Base-by-base conservation (phyloP, 768 basidiomycete species). In the Lentinula sp. region DNA sequence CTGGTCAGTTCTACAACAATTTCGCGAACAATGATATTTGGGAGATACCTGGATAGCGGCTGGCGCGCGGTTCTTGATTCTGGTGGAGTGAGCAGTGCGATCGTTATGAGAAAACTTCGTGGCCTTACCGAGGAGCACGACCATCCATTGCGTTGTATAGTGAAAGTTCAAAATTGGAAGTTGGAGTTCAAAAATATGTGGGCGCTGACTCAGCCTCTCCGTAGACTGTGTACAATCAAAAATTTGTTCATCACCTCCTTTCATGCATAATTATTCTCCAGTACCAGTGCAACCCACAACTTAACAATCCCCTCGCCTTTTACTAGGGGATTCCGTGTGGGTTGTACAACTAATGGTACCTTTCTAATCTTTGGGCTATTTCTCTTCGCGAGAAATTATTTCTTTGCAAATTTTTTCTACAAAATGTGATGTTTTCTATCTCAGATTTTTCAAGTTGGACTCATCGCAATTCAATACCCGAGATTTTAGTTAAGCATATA, bases 61-160 rank as follows among this genome's bases (percentile, higher is more conserved):
- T 43, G 96, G 89, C 16, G 96, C 96, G 56, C 96, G 84, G 74
- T 98, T 98, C 82, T 96, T 95, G 65, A 98, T 94, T 61, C 91
- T 92, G 13, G 8, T 31, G 66, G 49, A 64, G 58, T 31, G 48
- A 39, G 61, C 15, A 59, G 60, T 48, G 28, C 9, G 34, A n/a
- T 9, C 32, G 11, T 16, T 63, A 6, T 9, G 39, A 28, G 13
- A 4, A 42, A 39, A 28, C 61, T 18, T 34, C 21, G 13, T 23
- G 31, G 45, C 9, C 70, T 28, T 70, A 90, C 89, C 87, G 82
- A 54, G 89, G 89, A 50, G 89, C 89, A 57, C 89, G 79, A 51
- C 89, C 89, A 82, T 91, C 89, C 88, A 90, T 90, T 40, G 51
- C 70, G 67, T 56, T 32, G 15, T 18, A 18, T 3, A 50, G 5